Evolutionary conservation across 1,284 basidiomycete genomes (phyloP), one percentile per base, ranked within the genome.

Genomic region (Xerocomus nothofagi): DNA sequence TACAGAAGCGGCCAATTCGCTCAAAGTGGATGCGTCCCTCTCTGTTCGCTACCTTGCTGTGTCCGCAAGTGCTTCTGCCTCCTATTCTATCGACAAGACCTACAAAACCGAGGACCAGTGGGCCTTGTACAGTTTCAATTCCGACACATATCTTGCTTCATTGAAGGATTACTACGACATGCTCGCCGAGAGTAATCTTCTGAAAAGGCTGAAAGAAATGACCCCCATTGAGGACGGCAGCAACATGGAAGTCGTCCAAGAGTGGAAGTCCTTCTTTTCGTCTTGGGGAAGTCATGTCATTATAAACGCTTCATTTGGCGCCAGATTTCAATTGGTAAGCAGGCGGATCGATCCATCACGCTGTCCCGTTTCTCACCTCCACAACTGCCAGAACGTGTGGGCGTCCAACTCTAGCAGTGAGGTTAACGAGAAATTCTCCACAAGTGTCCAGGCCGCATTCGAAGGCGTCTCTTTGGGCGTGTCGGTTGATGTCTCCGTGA

Each of bases 81-180:
- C 49, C n/a, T 50, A 50, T 36, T 39, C 49, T 17, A 38, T 53
- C 36, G 37, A 44, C 9, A 52, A 37, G 42, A 52, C 40, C 2
- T 39, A 39, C 37, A 44, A 27, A 27, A 44, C 42, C 18, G 47
- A 52, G 20, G 37, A 50, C 10, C 51, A 52, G 42, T 52, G 41
- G 39, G 50, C 47, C 9, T 44, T 52, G 47, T 52, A 43, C 41
- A 51, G 50, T 14, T 43, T 50, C 33, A 52, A 43, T 23, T 18
- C 39, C 1, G 41, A 50, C 18, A 31, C 36, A 8, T 44, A 52
- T 31, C 33, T 34, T 6, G 51, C 51, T 23, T 44, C 42, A 4
- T 11, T 56, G 44, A 46, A 32, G 26, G n/a, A 50, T 18, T 47
- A 46, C 21, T 12, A 4, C n/a, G 46, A 41, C 39, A 14, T 40